Base-by-base conservation (phyloP, 805 yeast species). In the Jamesozyma rosinii region DNA sequence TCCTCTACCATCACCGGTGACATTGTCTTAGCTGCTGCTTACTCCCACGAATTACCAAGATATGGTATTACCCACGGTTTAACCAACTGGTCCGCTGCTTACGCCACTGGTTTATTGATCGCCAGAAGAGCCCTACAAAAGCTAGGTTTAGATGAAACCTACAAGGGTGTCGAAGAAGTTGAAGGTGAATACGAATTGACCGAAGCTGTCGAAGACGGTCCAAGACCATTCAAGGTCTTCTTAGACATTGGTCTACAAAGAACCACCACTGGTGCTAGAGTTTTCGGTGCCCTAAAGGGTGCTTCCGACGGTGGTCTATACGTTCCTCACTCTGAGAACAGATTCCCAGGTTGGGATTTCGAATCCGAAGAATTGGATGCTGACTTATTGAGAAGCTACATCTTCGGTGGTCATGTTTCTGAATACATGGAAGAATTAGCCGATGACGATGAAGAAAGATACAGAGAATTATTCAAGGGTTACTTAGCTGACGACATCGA, bases 321-420 rank as follows among this genome's bases (percentile, higher is more conserved):
- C 89, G 78, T 92, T 69, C 98, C 98, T 61, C 98, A 92, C 89
- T 87, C 95, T 63, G 85, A 95, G 69, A 89, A 89, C 81, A 89
- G 98, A 83, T 92, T 89, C 95, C 98, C 98, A 75, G 98, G 98
- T 77, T 92, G 90, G 95, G 98, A 92, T 74, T 86, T 90, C 65
- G 98, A 92, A 79, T 67, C 83, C 64, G 95, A 92, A 79, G 98
- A 92, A 77, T 81, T 92, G 65, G 98, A 92, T 69, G 87, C 96
- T 64, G 98, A 92, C 70, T 73, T 80, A 61, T 81, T 92, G 72
- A 87, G 97, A 87, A 87, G 86, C 76, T 92, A 92, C 95, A 92
- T 92, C 79, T 83, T 90, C 69, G 97, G 95, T 79, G 97, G 97
- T 74, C 98, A 92, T 84, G 89, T 92, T 68, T 82, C 98, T 67